These are phyloP conservation scores for Beauveria pseudobassiana DNA, from an alignment of 2,329 filamentous ascomycete species.

Conservation along the genomic window DNA sequence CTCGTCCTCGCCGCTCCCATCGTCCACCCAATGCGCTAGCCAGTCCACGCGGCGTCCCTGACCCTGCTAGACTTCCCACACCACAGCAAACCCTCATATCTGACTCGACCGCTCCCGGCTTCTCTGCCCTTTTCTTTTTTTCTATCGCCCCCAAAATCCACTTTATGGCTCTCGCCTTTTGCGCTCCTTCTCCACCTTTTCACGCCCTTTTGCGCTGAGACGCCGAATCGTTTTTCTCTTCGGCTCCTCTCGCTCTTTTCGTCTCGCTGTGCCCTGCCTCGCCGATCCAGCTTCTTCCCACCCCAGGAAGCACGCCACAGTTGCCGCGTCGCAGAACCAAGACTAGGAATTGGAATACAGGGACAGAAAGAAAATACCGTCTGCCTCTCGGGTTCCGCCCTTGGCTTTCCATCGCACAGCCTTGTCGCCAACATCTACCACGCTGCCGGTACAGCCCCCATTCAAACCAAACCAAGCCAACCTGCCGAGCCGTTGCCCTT, in stretches of 20 bases:
- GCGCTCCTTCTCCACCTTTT: constrained; percentile 1
- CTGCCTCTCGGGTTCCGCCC: not conserved
- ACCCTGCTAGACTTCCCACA: not conserved
- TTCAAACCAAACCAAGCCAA: not conserved
- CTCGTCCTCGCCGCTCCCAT: not conserved
- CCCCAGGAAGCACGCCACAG: not conserved
- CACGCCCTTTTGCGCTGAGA: constrained; percentile 10
- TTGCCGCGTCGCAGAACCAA: not conserved
- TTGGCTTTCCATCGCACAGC: not conserved
- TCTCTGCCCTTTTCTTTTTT: not conserved
- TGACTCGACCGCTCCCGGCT: not conserved
- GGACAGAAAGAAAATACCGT: not conserved
- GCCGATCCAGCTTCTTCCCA: not conserved
- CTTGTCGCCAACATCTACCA: not conserved
- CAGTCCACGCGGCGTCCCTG: constrained; percentile 1
- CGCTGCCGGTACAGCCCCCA: not conserved
- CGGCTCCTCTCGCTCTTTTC: not conserved
- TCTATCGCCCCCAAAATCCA: not conserved
- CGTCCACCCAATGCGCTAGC: not conserved
- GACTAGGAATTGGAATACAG: not conserved
- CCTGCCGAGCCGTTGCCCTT: not conserved
- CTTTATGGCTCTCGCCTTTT: constrained; percentile 2
- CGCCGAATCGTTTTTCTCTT: not conserved
- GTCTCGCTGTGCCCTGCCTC: not conserved
- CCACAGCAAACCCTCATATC: not conserved